Base-by-base conservation (phyloP, 768 basidiomycete genomes). In the Cyclocybe aegerita region DNA sequence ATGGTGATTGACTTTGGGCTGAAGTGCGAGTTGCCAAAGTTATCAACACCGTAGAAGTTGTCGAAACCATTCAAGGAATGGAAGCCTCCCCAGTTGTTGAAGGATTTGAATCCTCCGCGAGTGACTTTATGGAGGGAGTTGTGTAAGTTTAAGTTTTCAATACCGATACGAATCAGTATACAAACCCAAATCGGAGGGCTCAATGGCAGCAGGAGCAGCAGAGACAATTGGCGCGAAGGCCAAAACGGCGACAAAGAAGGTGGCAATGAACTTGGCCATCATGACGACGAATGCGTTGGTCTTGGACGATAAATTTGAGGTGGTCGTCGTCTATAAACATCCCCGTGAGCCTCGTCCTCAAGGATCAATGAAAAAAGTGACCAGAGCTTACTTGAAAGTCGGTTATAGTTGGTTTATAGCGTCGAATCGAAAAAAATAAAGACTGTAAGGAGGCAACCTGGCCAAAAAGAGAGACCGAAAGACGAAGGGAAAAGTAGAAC, bases 1-100 rank as follows among this genome's bases (percentile, higher is more conserved):
- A 76, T 53, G 32, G 64, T 62, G 57, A 62, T 60, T 3, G 53
- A 52, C 43, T 57, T 59, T 49, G 71, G 64, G 43, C 54, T 58
- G 57, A 66, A 71, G 46, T 61, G 54, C 49, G 56, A 65, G 48
- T 74, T 72, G 55, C 67, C 67, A 54, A 75, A 79, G 67, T 77
- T 73, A 47, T 67, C 66, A 17, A 60, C 45, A 16, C 77, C 76
- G 49, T 73, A 73, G 66, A 78, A 78, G 65, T 71, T 69, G 53
- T 78, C 78, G 58, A 79, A 77, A 55, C 60, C 59, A 51, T 45
- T 55, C 56, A 74, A 49, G 14, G 69, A 73, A 50, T 61, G 54
- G 58, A 67, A 59, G 15, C 75, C 75, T 3, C 67, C 63, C 64
- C 71, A 79, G 62, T 66, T 66, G 41, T 70, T 60, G 60, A 73